A percentile compares a stretch with the other conserved stretches of the same genome.
These are phyloP conservation scores for Oldenlandia corymbosa DNA, from an alignment of 257 asterid species.

Conservation along the genomic window DNA sequence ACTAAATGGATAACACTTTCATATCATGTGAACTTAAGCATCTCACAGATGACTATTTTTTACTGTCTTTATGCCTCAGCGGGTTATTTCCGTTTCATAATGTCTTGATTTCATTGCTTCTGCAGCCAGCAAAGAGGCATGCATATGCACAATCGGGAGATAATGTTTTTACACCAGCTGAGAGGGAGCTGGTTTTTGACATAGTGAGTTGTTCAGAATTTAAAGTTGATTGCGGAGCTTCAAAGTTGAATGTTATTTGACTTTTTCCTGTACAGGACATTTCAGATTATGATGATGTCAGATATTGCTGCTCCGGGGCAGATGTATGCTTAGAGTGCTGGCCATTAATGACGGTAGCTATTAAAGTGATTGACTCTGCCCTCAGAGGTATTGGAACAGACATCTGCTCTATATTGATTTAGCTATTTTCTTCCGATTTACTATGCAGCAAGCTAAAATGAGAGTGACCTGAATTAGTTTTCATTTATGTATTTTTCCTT, in stretches of 20 bases:
- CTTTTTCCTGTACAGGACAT: slow-evolving; percentile 54
- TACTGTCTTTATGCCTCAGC: not conserved
- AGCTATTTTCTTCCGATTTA: not conserved
- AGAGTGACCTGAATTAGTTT: no score
- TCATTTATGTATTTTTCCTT: not conserved
- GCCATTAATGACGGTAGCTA: slow-evolving; percentile 92
- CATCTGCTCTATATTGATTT: not conserved
- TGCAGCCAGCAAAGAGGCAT: slow-evolving; percentile 86
- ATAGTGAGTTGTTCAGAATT: slow-evolving; percentile 49
- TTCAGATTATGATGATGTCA: slow-evolving; percentile 91
- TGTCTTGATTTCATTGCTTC: slow-evolving; percentile 11
- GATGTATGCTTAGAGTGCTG: slow-evolving; percentile 87
- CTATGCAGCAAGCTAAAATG: not conserved
- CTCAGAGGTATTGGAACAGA: slow-evolving; percentile 60
- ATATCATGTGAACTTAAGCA: no score
- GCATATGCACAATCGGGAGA: slow-evolving; percentile 86
- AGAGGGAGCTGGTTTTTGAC: slow-evolving; percentile 85
- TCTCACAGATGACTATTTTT: not conserved
- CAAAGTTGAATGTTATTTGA: slow-evolving; percentile 6
- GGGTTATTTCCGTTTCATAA: slow-evolving; percentile 5
- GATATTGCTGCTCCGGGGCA: slow-evolving; percentile 96
- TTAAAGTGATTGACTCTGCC: slow-evolving; percentile 79
- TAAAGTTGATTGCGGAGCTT: not conserved
- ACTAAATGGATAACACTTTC: not conserved
- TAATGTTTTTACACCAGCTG: slow-evolving; percentile 66